Base-by-base conservation (phyloP, 257 asterid species). In the Rauvolfia tetraphylla region DNA sequence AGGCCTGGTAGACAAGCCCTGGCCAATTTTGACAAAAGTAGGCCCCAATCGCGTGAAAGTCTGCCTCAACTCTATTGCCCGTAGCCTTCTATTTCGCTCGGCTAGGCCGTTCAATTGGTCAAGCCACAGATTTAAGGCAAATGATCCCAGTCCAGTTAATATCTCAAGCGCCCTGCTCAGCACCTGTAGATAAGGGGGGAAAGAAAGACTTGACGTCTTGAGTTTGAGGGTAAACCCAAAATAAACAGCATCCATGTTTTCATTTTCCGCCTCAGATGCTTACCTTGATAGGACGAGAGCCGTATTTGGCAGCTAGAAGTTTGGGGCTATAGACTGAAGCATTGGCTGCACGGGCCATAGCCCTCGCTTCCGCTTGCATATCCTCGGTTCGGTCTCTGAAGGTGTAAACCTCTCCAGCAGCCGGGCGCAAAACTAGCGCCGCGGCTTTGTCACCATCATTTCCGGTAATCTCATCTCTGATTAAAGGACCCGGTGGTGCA, bases 1-100 rank as follows among this genome's bases (percentile, higher is more conserved):
- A 54, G 99, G 99, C 75, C 99, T 84, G 68, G 98, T 91, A 74
- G 99, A 93, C 80, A 95, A 85, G n/a, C 99, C 99, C 85, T 95
- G 99, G 11, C 99, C 98, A 71, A 95, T 85, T 84, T 93, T 95
- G 74, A 95, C 97, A 77, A 95, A 95, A 71, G 99, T 95, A 70
- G 99, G 99, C 2, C 99, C 99, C 83, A 95, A 83, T 77, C 86
- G 85, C n/a, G 96, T 95, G 78, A 91, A 89, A 23, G 88, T 86
- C 85, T 86, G 83, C 86, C 99, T 81, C 77, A 91, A 82, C 75
- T 86, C 88, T 74, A 86, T 80, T 6, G 99, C 98, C 57, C 99
- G 88, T 81, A 78, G 51, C 74, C 92, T 89, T 68, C 85, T 93
- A 65, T 87, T 95, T 80, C 53, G 85, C 72, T 80, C 93, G 51